Evolutionary conservation across 441 rosid genomes (phyloP), one percentile per base, ranked within the genome.

Genomic region (Manihot esculenta): DNA sequence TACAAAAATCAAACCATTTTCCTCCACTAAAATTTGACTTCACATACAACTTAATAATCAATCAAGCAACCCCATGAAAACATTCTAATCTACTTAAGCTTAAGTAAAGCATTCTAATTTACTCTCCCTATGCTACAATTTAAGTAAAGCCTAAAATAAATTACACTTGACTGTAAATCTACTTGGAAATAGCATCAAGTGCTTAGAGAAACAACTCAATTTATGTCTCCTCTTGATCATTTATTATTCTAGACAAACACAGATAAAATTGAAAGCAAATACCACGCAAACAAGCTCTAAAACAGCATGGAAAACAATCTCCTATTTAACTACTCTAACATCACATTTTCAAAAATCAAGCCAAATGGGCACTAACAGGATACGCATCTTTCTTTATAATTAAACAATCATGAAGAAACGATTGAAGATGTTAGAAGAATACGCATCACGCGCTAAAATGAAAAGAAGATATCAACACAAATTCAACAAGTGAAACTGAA

Each of bases 121-220:
- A 50, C 30, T 68, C 42, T 9, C 12, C 35, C 23, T 38, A 15
- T 21, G 30, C 24, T 10, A 41, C 7, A 44, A 45, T 21, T 58
- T 48, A 33, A 70, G 48, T 30, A 51, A 60, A 48, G 20, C 57
- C 62, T 68, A 63, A 27, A 73, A 45, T 11, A 68, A 42, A 26
- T 55, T 14, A 70, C 35, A 62, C 49, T 20, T 9, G 27, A 38
- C 10, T 1, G 13, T 35, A 20, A 56, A n/a, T 38, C 12, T 61
- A 35, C 4, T 35, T 30, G 42, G 33, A 30, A 27, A 59, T 59
- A 59, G 63, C 44, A 49, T 18, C 5, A 7, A 59, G 9, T 33
- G 62, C 62, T 27, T 5, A 58, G n/a, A 49, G 7, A 49, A 30
- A 30, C 5, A 47, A 47, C 50, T 47, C 18, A 47, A 47, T 47